Evolutionary conservation across 805 yeast genomes (phyloP), one percentile per base, ranked within the genome.

Genomic region (Wickerhamomyces sydowiorum): DNA sequence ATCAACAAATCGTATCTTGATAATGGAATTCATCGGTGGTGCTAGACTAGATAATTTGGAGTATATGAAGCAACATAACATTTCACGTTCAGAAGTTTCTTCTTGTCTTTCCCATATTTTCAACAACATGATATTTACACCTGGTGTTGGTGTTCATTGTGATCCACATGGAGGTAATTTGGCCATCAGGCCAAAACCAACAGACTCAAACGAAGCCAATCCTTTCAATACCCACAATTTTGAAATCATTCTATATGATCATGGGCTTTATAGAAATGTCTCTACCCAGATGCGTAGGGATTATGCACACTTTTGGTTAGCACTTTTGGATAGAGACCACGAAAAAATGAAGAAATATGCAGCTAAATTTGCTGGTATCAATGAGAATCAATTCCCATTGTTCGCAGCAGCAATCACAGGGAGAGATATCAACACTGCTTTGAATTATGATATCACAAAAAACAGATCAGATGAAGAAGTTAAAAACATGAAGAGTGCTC

Each of bases 161-260:
- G 99, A 93, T 60, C 99, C 99, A 1, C 99, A 93, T 60, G 96
- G 96, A 10, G 99, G 99, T 0, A 93, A 93, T 56, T 67, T 93
- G 45, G 96, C 98, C 0, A 87, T 93, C 19, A 69, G 89, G 42
- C 64, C 71, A 1, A 51, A 66, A 17, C 53, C 61, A 7, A 47
- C 53, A 17, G 50, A 52, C 25, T 59, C 45, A 27, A 50, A 43
- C 39, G 50, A 52, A 24, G 59, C 44, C 28, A 51, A 45, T 39
- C 44, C 45, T 3, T 39, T 51, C 10, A 67, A 70, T 22, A 64
- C 66, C 4, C 88, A 82, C 57, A 90, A 91, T 59, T 93, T 93
- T 60, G 99, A 93, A 61, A 86, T 93, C 39, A 70, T 93, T 7
- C 69, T 93, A 17, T 95, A 88, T 59, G 99, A 93, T 64, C 99